Evolutionary conservation across 176 grass and related monocot genomes (phyloP).

Genomic region (Elaeis guineensis): DNA sequence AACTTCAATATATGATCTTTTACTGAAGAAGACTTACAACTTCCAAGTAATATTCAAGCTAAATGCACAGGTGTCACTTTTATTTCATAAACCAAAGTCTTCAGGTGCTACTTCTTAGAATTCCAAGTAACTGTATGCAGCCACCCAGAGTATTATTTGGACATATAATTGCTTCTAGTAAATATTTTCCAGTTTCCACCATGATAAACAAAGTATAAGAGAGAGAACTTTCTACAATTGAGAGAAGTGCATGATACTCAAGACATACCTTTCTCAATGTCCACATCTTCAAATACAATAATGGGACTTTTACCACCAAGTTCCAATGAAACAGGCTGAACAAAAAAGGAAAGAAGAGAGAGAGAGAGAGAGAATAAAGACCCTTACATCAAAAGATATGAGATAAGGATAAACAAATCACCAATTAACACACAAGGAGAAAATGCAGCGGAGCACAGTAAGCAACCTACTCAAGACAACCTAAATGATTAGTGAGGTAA

Average conservation of each 20-base stretch:
- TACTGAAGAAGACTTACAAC: conserved; percentile 2
- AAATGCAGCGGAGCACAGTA: not conserved
- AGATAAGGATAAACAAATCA: conserved; percentile 1
- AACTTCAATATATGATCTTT: conserved; percentile 11
- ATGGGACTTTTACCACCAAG: conserved; percentile 99
- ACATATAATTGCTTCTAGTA: too few species aligned
- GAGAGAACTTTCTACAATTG: too few species aligned
- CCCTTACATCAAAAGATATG: conserved; percentile 8
- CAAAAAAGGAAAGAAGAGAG: conserved; percentile 5
- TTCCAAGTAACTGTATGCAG: too few species aligned
- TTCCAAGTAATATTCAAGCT: not conserved
- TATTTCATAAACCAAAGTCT: too few species aligned
- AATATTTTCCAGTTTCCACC: too few species aligned
- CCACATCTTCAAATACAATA: conserved; percentile 95
- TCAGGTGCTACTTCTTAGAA: too few species aligned
- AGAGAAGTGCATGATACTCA: not conserved
- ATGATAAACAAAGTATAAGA: too few species aligned
- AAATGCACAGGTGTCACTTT: not conserved
- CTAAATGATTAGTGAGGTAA: too few species aligned
- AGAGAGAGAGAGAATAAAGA: not conserved
- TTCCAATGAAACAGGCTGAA: conserved; percentile 89
- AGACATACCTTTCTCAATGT: conserved; percentile 79
- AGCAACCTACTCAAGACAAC: too few species aligned
- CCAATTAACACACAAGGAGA: not conserved
- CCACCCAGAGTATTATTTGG: too few species aligned